Conservation (phyloP, 2,329 filamentous ascomycete genomes). For the Pyrenochaeta sp. region DNA sequence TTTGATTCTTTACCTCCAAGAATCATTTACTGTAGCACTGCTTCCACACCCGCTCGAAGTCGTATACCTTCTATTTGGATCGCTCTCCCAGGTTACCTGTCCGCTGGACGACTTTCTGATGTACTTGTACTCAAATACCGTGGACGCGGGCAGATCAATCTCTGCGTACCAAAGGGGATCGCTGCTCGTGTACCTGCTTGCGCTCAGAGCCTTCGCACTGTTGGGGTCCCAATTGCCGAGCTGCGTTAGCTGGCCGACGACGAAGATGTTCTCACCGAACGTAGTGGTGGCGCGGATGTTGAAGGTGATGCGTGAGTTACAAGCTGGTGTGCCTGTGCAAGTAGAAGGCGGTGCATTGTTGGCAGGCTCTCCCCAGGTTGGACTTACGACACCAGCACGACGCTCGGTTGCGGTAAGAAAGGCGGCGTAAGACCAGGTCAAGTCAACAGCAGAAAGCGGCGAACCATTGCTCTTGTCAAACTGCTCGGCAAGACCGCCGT, state of each 20-base stretch:
- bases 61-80: slow-evolving; percentile 52
- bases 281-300: slow-evolving; percentile 58
- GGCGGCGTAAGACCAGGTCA: slow-evolving; percentile 78
- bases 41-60: slow-evolving; percentile 30
- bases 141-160: slow-evolving; percentile 52
- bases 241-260: slow-evolving; percentile 54
- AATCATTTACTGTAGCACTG: slow-evolving; percentile 24
- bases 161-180: slow-evolving; percentile 56
- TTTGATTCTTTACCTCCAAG: slow-evolving; percentile 21
- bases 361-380: slow-evolving; percentile 30
- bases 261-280: slow-evolving; percentile 58
- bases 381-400: slow-evolving; percentile 19
- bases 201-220: slow-evolving; percentile 50
- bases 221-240: slow-evolving; percentile 55
- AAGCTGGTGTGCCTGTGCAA: slow-evolving; percentile 32
- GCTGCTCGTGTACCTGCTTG: slow-evolving; percentile 53
- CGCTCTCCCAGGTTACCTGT: slow-evolving; percentile 56
- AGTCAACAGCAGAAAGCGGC: slow-evolving; percentile 70
- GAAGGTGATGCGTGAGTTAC: slow-evolving; percentile 51
- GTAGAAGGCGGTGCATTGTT: slow-evolving; percentile 57
- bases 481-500: slow-evolving; percentile 74
- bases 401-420: slow-evolving; percentile 63
- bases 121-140: slow-evolving; percentile 56
- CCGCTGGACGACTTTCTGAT: slow-evolving; percentile 55
- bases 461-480: slow-evolving; percentile 61